Evolutionary conservation across 2,329 filamentous ascomycete species (phyloP).

Genomic region (Cyclaneusma minus): DNA sequence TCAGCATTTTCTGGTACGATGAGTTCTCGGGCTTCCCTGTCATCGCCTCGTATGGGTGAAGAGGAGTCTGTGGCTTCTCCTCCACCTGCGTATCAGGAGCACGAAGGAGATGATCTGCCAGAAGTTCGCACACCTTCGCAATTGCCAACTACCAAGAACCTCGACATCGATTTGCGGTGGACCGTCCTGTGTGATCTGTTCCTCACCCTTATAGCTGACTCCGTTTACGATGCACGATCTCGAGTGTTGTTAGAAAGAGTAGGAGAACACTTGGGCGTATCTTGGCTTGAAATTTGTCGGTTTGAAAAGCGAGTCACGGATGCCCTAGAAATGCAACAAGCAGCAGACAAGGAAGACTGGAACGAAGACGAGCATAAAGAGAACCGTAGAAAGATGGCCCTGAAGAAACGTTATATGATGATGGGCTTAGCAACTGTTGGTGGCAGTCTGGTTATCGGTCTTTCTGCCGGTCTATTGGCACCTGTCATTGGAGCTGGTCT

Average conservation of each 20-base stretch:
- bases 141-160: conserved; percentile 63
- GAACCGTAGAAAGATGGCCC: conserved; percentile 60
- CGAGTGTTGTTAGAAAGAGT: conserved; percentile 72
- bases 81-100: conserved; percentile 45
- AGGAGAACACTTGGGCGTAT: conserved; percentile 62
- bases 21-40: conserved; percentile 21
- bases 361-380: conserved; percentile 94
- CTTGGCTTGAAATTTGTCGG: conserved; percentile 85
- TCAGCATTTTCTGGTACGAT: conserved; percentile 11
- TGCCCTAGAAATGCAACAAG: conserved; percentile 93
- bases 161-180: conserved; percentile 94
- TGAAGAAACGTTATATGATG: conserved; percentile 76
- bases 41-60: conserved; percentile 14
- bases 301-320: conserved; percentile 97
- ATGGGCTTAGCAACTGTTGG: conserved; percentile 96
- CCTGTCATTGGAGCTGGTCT: conserved; percentile 89
- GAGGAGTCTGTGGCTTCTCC: conserved; percentile 33
- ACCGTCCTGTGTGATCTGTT: conserved; percentile 94
- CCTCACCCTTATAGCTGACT: conserved; percentile 89
- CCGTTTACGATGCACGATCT: conserved; percentile 80
- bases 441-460: conserved; percentile 83
- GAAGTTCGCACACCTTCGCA: conserved; percentile 73
- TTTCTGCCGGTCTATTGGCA: conserved; percentile 82
- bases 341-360: conserved; percentile 90
- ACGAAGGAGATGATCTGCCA: conserved; percentile 55